Evolutionary conservation across 495 filamentous ascomycete genomes (phyloP), one percentile per base, ranked within the genome.

Genomic region (Elasticomyces elasticus): DNA sequence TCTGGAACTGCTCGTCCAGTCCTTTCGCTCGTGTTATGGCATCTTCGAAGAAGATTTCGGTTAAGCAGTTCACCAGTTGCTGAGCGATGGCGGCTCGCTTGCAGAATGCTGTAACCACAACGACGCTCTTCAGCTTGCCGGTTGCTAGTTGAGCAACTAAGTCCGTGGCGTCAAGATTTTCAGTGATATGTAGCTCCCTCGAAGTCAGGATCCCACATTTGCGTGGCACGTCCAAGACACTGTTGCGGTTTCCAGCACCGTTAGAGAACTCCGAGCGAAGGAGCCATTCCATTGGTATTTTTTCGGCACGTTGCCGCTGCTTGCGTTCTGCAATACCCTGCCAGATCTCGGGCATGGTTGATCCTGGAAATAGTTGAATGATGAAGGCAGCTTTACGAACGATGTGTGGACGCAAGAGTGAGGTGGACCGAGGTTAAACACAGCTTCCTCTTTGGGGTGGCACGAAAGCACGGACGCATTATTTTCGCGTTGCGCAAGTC

Each of bases 21-120:
- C 65, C 61, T 46, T 69, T 69, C 1, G 85, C 85, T 24, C 72
- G 70, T 40, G 69, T 58, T 5, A 89, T 67, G 11, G 83, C 84
- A 9, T 72, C 66, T 7, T 77, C 70, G 62, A 84, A 85, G 52
- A 80, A 75, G 2, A 78, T 71, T 46, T 86, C 83, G 28, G 77
- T 76, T 12, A 86, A 63, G 57, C 79, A 81, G 28, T 51, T 54
- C 67, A 76, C 70, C 50, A 68, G 51, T 42, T 68, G 68, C 22
- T 71, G 68, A 1, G 68, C 68, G 13, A 71, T 67, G 1, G 68
- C 68, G 23, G 68, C 68, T 62, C 68, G 57, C 67, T 84, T 85
- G 62, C 76, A 79, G 62, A 83, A 84, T n/a, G 73, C 78, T 26
- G 63, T 68, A 12, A 72, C 70, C 20, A 83, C 79, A 49, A 81